Conservation (phyloP, 148 eudicot genomes). For the Rhododendron vialii region DNA sequence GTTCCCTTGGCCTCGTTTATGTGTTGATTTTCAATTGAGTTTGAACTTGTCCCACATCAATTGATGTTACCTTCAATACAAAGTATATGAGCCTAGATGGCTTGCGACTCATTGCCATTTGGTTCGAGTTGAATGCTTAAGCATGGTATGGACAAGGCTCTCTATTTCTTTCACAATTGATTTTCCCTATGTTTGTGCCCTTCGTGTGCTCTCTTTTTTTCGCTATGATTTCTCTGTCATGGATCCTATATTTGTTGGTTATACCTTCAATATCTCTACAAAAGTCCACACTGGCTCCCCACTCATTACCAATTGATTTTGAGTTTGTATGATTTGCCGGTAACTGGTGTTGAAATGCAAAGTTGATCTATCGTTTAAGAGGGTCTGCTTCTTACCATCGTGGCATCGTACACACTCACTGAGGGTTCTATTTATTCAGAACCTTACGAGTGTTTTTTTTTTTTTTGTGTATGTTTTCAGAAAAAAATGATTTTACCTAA, state of each 20-base stretch:
- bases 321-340: neutral
- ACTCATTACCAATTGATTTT: neutral
- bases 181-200: neutral
- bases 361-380: neutral
- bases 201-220: neutral
- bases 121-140: too few relatives aligned
- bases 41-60: neutral
- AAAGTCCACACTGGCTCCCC: neutral
- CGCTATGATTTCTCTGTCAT: neutral
- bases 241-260: neutral
- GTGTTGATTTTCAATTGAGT: neutral
- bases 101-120: too few relatives aligned
- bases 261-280: neutral
- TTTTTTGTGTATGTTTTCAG: neutral
- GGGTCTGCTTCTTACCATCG: too few relatives aligned
- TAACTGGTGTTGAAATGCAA: neutral
- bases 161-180: neutral
- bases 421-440: neutral
- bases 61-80: neutral
- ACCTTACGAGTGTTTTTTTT: neutral
- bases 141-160: neutral
- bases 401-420: too few relatives aligned
- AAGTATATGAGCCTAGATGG: neutral
- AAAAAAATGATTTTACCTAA: neutral
- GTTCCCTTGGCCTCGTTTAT: neutral